These are phyloP conservation scores for Cytospora chrysosperma DNA, from an alignment of 2,329 filamentous ascomycete species.

Conservation along the genomic window DNA sequence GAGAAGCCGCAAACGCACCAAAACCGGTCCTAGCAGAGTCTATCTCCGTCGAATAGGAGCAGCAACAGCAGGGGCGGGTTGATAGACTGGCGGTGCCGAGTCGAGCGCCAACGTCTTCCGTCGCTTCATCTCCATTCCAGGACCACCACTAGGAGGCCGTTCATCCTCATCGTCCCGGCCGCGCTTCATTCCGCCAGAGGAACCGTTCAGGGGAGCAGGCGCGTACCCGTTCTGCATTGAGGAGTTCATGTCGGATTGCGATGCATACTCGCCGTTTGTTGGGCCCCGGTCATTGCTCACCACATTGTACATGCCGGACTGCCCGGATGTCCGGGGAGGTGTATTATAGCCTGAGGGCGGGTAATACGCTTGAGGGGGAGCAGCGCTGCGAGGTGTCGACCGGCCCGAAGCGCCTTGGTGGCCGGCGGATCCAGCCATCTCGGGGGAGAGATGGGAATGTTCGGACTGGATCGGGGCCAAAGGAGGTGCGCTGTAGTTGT, in stretches of 20 bases:
- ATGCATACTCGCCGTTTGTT: conserved; percentile 69
- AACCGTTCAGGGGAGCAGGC: conserved; percentile 64
- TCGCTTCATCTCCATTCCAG: conserved; percentile 36
- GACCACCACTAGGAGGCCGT: conserved; percentile 32
- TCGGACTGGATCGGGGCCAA: conserved; percentile 68
- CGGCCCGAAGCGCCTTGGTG: conserved; percentile 80
- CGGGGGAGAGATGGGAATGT: conserved; percentile 73
- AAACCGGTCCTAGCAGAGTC: background rate
- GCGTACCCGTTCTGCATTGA: conserved; percentile 63
- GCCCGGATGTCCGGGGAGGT: conserved; percentile 67
- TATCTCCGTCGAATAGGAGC: conserved; percentile 25
- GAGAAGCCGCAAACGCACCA: conserved; percentile 11
- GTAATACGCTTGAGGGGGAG: conserved; percentile 72
- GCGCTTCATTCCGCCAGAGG: conserved; percentile 42
- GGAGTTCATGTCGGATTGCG: conserved; percentile 58
- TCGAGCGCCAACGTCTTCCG: conserved; percentile 36
- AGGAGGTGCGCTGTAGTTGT: conserved; percentile 72
- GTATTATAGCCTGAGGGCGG: conserved; percentile 71
- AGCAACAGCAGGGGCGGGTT: conserved; percentile 31
- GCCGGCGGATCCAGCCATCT: conserved; percentile 77
- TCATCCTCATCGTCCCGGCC: conserved; percentile 45
- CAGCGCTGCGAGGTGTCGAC: conserved; percentile 79
- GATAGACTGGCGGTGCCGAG: conserved; percentile 35
- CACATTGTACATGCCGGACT: conserved; percentile 86
- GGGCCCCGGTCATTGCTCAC: conserved; percentile 76